Base-by-base conservation (phyloP, 2,329 filamentous ascomycete species). In the Penicillium sumatraense region DNA sequence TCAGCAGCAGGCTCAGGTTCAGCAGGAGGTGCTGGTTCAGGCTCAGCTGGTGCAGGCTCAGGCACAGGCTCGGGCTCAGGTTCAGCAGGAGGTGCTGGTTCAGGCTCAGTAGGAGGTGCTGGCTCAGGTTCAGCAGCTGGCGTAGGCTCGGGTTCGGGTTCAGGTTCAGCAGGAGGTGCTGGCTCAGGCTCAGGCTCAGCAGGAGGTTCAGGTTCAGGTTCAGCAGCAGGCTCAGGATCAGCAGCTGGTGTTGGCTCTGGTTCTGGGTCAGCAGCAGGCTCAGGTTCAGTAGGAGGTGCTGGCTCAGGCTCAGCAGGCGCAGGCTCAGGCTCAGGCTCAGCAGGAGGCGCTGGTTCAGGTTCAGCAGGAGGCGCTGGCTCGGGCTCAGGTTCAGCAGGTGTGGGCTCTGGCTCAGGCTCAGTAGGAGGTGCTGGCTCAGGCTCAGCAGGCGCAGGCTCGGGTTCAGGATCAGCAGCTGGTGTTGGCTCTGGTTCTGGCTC, bases 401-500 rank as follows among this genome's bases (percentile, higher is more conserved):
- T 27, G 10, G 24, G 13, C 13, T 44, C 40, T 6, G 26, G 16
- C 14, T 16, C 24, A 2, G 42, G 26, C 16, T 24, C 8, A 21
- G 20, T 23, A 29, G 24, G 11, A 1, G 41, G 41, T 20, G 27
- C 29, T 31, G 29, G 29, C 8, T 31, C 27, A 9, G 27, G 27
- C 9, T 31, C 29, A n/a, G 29, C 29, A 2, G 29, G 29, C 5
- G 29, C 36, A 11, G 36, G 24, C 14, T 49, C 35, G 8, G 53
- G 44, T 45, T 61, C 56, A 9, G 36, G 36, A 26, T 66, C 60
- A 23, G 57, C 57, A 14, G n/a, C n/a, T n/a, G 33, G 23, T 13
- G 26, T 33, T n/a, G 58, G 16, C 54, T 63, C 60, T 9, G 61
- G 41, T 5, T 51, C 24, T 45, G 60, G 57, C 16, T 62, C 58